These are phyloP conservation scores for Sclerotinia spermophila DNA, from an alignment of 2,329 filamentous ascomycete species.

Conservation along the genomic window DNA sequence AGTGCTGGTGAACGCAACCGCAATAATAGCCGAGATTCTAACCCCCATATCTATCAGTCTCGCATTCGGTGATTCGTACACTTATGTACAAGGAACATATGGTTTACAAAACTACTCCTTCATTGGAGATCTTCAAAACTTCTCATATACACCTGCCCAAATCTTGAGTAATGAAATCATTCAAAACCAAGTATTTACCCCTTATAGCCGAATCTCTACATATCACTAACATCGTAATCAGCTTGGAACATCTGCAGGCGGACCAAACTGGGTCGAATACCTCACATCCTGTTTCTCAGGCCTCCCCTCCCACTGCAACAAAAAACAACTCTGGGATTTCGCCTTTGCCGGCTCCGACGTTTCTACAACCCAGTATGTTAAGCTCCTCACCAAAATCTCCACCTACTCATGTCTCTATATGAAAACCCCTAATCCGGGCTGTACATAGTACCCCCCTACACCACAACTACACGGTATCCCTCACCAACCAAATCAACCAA, in stretches of 20 bases:
- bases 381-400: background rate
- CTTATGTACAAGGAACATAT: constrained; percentile 51
- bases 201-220: constrained; percentile 31
- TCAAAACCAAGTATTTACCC: constrained; percentile 42
- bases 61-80: constrained; percentile 50
- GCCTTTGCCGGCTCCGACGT: constrained; percentile 53
- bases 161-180: constrained; percentile 49
- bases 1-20: no score
- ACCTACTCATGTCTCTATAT: background rate
- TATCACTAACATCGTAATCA: background rate
- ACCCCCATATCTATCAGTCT: constrained; percentile 33
- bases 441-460: constrained; percentile 45
- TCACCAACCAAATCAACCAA: constrained; percentile 49
- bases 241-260: constrained; percentile 14
- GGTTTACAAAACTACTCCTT: constrained; percentile 51
- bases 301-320: constrained; percentile 44
- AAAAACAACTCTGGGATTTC: constrained; percentile 52
- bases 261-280: constrained; percentile 48
- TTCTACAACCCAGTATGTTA: constrained; percentile 31
- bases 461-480: constrained; percentile 47
- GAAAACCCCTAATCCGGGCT: background rate
- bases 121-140: constrained; percentile 50
- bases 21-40: background rate
- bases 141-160: constrained; percentile 43
- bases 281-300: constrained; percentile 50